Evolutionary conservation across 2,329 filamentous ascomycete genomes (phyloP), one percentile per base, ranked within the genome.

Genomic region (Fusarium decemcellulare): DNA sequence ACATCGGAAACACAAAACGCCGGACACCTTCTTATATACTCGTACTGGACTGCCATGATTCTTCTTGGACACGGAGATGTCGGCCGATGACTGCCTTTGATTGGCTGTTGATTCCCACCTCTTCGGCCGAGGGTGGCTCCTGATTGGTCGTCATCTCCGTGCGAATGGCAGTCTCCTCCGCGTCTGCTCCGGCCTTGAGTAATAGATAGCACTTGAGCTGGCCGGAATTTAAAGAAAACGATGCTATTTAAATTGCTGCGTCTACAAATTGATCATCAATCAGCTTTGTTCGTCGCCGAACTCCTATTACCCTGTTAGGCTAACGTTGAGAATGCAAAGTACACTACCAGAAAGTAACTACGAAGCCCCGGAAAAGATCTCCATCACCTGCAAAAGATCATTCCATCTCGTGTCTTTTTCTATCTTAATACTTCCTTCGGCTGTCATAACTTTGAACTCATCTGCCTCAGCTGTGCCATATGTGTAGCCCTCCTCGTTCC

Each of bases 391-490:
- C 16, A 64, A 47, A 5, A 59, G 39, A 11, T 58, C 61, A 6
- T 9, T 16, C 57, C 61, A 63, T 65, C 62, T 34, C 4, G 27
- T 11, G 23, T 65, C 62, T 2, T 58, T 51, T 9, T 56, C 34
- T n/a, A 65, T n/a, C 10, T 47, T 37, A 2, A 65, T 65, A 5
- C 8, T 44, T 5, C 62, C 62, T 11, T 53, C 58, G 2, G 52
- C 18, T 1, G 51, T 52, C 62, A 65, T 65, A n/a, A 61, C 62
- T n/a, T 65, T 65, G 34, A 57, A 61, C 16, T 65, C 62, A 3
- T 44, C 47, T 8, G 40, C 39, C 14, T 53, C 10, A 2, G 47
- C 37, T 1, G 58, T 65, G 12, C 58, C 62, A 14, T 57, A 65
- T 11, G 18, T 2, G 15, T 58, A 47, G 3, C 15, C 30, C 11